These are phyloP conservation scores for Saccharomyces pastorianus DNA, from an alignment of 1,139 yeast species.

Conservation along the genomic window DNA sequence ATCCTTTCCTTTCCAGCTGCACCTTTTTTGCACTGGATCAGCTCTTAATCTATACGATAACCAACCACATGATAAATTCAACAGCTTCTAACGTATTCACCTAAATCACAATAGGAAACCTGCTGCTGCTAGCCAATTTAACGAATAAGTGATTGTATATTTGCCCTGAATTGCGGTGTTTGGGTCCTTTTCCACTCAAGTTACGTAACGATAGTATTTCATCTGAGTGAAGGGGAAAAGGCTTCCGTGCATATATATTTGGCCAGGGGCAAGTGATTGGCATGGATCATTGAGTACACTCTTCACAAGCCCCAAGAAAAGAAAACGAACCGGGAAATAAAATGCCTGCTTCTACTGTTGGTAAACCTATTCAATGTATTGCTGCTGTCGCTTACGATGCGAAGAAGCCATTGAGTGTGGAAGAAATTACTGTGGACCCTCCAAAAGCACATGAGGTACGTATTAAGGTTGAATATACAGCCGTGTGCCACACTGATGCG, in stretches of 20 bases:
- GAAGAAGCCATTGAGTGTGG: conserved; percentile 72
- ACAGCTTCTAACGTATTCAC: background rate
- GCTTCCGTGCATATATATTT: background rate
- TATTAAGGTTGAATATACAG: conserved; percentile 77
- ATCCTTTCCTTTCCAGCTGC: background rate
- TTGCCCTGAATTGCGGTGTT: background rate
- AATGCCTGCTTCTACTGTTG: conserved; percentile 22
- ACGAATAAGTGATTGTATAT: background rate
- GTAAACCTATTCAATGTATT: conserved; percentile 72
- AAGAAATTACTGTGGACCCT: conserved; percentile 81
- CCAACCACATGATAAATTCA: background rate
- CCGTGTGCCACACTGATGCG: conserved; percentile 98
- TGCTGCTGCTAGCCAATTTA: background rate
- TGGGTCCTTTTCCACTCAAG: background rate
- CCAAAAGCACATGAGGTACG: conserved; percentile 97
- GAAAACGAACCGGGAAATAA: background rate
- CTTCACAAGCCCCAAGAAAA: background rate
- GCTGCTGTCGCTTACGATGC: conserved; percentile 99
- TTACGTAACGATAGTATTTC: background rate
- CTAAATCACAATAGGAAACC: background rate
- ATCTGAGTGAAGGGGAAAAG: background rate
- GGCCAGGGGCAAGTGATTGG: background rate
- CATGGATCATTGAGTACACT: background rate
- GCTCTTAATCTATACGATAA: background rate
- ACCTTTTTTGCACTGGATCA: background rate